Conservation (phyloP, 2,329 filamentous ascomycete genomes). For the Alternaria alternata region DNA sequence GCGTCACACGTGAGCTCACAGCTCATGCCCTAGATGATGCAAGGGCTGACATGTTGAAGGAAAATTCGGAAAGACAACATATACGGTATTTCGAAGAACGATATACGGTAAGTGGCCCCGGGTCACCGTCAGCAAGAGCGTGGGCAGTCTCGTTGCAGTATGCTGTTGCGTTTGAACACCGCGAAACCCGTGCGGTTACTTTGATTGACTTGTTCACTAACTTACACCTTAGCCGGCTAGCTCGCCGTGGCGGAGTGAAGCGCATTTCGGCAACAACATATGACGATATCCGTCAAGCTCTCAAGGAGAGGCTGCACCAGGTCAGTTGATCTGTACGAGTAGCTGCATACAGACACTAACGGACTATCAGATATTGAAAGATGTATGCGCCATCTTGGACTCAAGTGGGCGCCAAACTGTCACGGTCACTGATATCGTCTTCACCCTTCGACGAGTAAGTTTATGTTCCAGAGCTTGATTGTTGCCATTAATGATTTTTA, state of each 20-base stretch:
- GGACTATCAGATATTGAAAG: slow-evolving; percentile 32
- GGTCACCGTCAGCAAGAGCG: background rate
- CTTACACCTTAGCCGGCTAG: slow-evolving; percentile 63
- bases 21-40: background rate
- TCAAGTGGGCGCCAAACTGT: slow-evolving; percentile 41
- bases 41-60: slow-evolving; percentile 27
- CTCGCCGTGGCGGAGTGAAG: slow-evolving; percentile 79
- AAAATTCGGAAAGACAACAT: slow-evolving; percentile 47
- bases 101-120: slow-evolving; percentile 41
- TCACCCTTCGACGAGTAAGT: slow-evolving; percentile 42
- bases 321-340: slow-evolving; percentile 23
- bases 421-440: slow-evolving; percentile 41
- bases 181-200: background rate
- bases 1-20: slow-evolving; percentile 34
- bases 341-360: background rate
- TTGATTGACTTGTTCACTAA: slow-evolving; percentile 14
- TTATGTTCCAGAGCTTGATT: background rate
- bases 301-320: slow-evolving; percentile 60
- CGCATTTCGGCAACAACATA: slow-evolving; percentile 73
- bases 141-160: background rate
- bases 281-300: slow-evolving; percentile 62
- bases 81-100: slow-evolving; percentile 44
- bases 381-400: slow-evolving; percentile 38
- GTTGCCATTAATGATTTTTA: slow-evolving; percentile 2
- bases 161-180: too few species aligned